Percentiles rank a stretch among this genome's conserved stretches.
phyloP scores from a whole-genome alignment of 2,329 filamentous ascomycete species.

The Emergomyces orientalis region DNA sequence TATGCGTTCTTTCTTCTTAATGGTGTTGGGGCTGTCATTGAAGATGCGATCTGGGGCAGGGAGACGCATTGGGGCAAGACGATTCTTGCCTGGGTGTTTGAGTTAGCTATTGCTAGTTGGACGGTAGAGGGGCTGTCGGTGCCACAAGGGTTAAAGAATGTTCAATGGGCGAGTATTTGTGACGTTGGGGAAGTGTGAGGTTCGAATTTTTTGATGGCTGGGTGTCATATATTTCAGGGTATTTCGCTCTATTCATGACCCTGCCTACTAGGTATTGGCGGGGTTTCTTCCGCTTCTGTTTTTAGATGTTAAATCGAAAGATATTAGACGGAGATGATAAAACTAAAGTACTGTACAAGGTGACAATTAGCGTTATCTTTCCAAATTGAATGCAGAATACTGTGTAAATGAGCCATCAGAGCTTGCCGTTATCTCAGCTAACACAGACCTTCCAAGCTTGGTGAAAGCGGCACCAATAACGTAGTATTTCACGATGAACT shows the following conservation, averaged over 20 bases:
- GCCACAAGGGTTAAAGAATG: slow-evolving; percentile 18
- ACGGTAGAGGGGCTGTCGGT: slow-evolving; percentile 20
- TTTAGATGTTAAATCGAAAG: background rate
- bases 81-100: slow-evolving; percentile 22
- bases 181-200: slow-evolving; percentile 11
- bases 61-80: slow-evolving; percentile 19
- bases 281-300: background rate
- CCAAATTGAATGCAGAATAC: too few relatives aligned
- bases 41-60: slow-evolving; percentile 20
- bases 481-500: too few relatives aligned
- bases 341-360: too few relatives aligned
- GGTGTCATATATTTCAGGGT: background rate
- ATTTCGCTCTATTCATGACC: background rate
- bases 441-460: too few relatives aligned
- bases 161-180: slow-evolving; percentile 17
- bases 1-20: slow-evolving; percentile 34
- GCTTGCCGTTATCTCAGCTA: too few relatives aligned
- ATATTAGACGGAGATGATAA: too few relatives aligned
- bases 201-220: background rate
- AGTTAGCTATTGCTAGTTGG: slow-evolving; percentile 22
- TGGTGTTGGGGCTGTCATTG: slow-evolving; percentile 29
- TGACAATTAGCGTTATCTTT: too few relatives aligned
- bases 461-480: too few relatives aligned
- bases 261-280: background rate
- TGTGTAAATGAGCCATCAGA: too few relatives aligned